Percentiles rank a stretch among this genome's conserved stretches.
Conservation (phyloP, 805 yeast species). For the Saturnispora serradocipensis region DNA sequence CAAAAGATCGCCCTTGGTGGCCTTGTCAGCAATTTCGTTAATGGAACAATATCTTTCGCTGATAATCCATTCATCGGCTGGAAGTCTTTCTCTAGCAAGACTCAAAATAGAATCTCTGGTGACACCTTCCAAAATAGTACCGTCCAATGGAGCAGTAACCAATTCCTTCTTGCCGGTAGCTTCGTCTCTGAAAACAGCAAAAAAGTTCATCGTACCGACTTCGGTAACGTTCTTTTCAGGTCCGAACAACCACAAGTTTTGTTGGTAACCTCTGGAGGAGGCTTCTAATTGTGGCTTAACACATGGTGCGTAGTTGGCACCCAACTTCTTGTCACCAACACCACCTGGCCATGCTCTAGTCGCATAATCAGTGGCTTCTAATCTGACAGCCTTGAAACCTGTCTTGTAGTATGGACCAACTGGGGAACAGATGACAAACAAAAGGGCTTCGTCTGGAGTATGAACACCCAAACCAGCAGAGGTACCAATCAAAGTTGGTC, state of each 20-base stretch:
- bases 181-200: slow-evolving; percentile 73
- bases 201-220: slow-evolving; percentile 96
- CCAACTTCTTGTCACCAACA: slow-evolving; percentile 90
- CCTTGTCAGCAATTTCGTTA: slow-evolving; percentile 66
- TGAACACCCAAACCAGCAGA: slow-evolving; percentile 81
- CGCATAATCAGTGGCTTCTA: slow-evolving; percentile 93
- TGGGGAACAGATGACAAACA: slow-evolving; percentile 86
- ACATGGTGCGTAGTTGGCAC: slow-evolving; percentile 97
- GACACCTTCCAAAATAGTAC: slow-evolving; percentile 94
- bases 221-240: slow-evolving; percentile 82
- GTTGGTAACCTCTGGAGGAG: slow-evolving; percentile 86
- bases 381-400: slow-evolving; percentile 89
- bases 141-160: slow-evolving; percentile 94
- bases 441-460: slow-evolving; percentile 69
- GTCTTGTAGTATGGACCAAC: slow-evolving; percentile 95
- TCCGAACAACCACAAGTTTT: slow-evolving; percentile 94
- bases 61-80: slow-evolving; percentile 69
- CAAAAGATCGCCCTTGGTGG: slow-evolving; percentile 70
- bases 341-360: slow-evolving; percentile 99
- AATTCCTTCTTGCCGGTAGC: slow-evolving; percentile 79
- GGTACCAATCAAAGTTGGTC: slow-evolving; percentile 96
- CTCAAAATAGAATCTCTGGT: slow-evolving; percentile 82
- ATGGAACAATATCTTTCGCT: slow-evolving; percentile 81
- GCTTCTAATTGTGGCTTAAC: slow-evolving; percentile 86
- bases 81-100: slow-evolving; percentile 68